Conservation (phyloP, 495 filamentous ascomycete species). For the Neurospora intermedia region DNA sequence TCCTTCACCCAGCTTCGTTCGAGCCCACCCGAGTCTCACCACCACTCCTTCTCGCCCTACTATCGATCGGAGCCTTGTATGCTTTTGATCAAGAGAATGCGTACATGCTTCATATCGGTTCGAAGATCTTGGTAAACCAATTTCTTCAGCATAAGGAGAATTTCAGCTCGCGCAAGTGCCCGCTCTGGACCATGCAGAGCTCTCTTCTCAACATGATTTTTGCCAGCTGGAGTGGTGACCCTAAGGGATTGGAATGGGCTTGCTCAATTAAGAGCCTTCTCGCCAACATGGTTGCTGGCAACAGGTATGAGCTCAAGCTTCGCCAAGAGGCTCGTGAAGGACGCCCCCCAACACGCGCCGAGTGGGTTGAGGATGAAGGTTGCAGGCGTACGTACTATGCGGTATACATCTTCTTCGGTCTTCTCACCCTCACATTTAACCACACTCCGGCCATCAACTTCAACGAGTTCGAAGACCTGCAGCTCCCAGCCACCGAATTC, state of each 20-base stretch:
- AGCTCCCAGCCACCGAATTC: slow-evolving; percentile 87
- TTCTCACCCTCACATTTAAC: slow-evolving; percentile 93
- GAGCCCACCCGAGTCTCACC: slow-evolving; percentile 65
- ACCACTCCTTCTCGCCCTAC: slow-evolving; percentile 75
- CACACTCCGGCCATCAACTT: slow-evolving; percentile 94
- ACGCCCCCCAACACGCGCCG: slow-evolving; percentile 61
- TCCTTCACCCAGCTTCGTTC: slow-evolving; percentile 91
- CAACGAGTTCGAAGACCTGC: slow-evolving; percentile 90
- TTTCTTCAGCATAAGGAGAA: slow-evolving; percentile 97
- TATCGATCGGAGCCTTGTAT: slow-evolving; percentile 94
- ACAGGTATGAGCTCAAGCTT: slow-evolving; percentile 89
- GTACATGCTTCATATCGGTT: slow-evolving; percentile 92
- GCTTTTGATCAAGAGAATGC: slow-evolving; percentile 95
- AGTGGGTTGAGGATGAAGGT: slow-evolving; percentile 96
- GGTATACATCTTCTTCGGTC: slow-evolving; percentile 98
- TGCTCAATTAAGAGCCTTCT: slow-evolving; percentile 97
- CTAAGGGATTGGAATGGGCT: slow-evolving; percentile 96
- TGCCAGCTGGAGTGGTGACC: slow-evolving; percentile 97
- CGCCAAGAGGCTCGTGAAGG: slow-evolving; percentile 82
- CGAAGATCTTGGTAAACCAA: slow-evolving; percentile 91
- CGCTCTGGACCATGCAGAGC: slow-evolving; percentile 94
- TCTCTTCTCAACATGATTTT: slow-evolving; percentile 97
- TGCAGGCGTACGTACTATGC: slow-evolving; percentile 96
- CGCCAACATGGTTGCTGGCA: slow-evolving; percentile 97
- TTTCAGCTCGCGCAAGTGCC: slow-evolving; percentile 97